These are phyloP conservation scores for Panaeolus cyanescens DNA, from an alignment of 768 basidiomycete genomes.

Conservation along the genomic window DNA sequence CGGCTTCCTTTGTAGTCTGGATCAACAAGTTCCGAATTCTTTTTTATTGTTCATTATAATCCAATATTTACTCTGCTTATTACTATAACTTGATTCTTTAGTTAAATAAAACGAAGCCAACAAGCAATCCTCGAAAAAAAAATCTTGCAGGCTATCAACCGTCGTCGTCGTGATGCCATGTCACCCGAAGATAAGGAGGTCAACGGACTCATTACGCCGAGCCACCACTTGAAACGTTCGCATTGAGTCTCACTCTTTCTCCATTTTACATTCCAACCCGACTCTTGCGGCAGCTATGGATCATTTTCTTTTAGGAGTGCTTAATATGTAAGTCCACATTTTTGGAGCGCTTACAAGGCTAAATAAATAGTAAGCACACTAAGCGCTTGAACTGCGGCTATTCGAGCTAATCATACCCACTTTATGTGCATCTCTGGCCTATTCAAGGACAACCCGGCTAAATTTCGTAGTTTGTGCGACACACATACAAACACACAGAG, in stretches of 20 bases:
- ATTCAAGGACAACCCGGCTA: background rate
- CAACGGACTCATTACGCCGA: conserved; percentile 1
- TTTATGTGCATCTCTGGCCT: background rate
- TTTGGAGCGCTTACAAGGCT: too few species aligned
- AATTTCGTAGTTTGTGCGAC: background rate
- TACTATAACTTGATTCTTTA: background rate
- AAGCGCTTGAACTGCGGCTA: background rate
- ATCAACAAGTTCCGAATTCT: background rate
- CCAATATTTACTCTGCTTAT: background rate
- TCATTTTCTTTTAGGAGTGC: too few species aligned
- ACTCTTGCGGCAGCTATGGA: background rate
- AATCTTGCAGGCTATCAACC: too few species aligned
- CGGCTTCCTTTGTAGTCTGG: conserved; percentile 1
- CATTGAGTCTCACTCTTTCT: background rate
- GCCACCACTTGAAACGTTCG: background rate
- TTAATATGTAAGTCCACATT: background rate
- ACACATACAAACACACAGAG: too few species aligned
- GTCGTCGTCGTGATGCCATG: background rate
- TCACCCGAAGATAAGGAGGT: background rate
- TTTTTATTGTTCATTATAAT: background rate
- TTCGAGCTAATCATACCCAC: background rate
- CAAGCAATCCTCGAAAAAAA: too few species aligned
- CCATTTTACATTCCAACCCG: background rate
- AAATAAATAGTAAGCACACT: too few species aligned
- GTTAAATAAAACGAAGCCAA: too few species aligned